phyloP scores from a whole-genome alignment of 108 stramenopile genomes.

The Nitzschia inconspicua region DNA sequence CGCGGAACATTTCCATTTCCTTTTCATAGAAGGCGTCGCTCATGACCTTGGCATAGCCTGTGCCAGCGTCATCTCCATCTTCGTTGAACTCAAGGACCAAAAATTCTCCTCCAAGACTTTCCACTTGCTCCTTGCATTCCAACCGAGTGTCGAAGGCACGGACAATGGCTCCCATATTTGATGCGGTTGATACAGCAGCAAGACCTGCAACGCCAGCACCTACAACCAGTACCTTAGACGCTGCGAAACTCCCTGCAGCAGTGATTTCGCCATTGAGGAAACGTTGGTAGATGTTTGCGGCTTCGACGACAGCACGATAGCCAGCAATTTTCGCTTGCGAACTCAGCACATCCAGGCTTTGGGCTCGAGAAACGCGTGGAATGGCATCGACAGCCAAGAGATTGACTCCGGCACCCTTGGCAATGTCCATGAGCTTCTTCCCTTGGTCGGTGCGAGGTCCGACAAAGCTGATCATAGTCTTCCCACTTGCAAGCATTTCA shows the following conservation, averaged over 20 bases:
- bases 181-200: slow-evolving; percentile 82
- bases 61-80: slow-evolving; percentile 53
- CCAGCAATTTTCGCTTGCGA: slow-evolving; percentile 92
- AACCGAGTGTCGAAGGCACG: slow-evolving; percentile 84
- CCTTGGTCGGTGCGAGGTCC: slow-evolving; percentile 50
- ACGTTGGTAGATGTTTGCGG: slow-evolving; percentile 70
- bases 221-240: slow-evolving; percentile 84
- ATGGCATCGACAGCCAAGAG: slow-evolving; percentile 63
- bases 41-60: slow-evolving; percentile 93
- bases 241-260: slow-evolving; percentile 80
- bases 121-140: slow-evolving; percentile 88
- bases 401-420: slow-evolving; percentile 35
- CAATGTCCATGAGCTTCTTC: slow-evolving; percentile 54
- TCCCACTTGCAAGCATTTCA: slow-evolving; percentile 52
- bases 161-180: slow-evolving; percentile 89
- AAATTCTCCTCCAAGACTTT: slow-evolving; percentile 84
- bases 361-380: slow-evolving; percentile 78
- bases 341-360: slow-evolving; percentile 74
- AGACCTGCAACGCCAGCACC: slow-evolving; percentile 91
- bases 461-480: slow-evolving; percentile 67
- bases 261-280: slow-evolving; percentile 87
- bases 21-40: slow-evolving; percentile 68
- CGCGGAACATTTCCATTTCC: slow-evolving; percentile 68
- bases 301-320: slow-evolving; percentile 89
- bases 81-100: slow-evolving; percentile 55